Base-by-base conservation (phyloP, 306 rosid species). In the Cucumis melo region DNA sequence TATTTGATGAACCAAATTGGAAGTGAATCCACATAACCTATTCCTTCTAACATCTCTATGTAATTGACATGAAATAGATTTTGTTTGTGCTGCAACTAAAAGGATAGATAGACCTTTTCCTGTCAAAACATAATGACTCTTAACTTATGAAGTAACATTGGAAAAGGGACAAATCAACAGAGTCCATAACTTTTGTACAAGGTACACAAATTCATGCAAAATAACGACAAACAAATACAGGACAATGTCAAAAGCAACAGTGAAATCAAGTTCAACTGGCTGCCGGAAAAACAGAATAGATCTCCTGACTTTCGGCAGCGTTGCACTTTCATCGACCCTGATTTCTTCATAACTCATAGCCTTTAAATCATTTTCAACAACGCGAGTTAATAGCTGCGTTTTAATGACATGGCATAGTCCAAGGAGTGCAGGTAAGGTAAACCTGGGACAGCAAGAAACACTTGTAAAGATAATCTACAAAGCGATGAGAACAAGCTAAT, bases 101-200 rank as follows among this genome's bases (percentile, higher is more conserved):
- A 46, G 44, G 41, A 44, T 23, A n/a, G 74, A 65, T 66, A 27
- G 48, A 20, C 10, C 27, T 42, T 42, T 8, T 41, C 34, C 54
- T 41, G 54, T 20, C 10, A 44, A 68, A 42, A 44, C 38, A 15
- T 6, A 59, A 42, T 19, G 36, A 60, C 42, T 14, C 12, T 46
- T 56, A 24, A 41, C 54, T 66, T 70, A 46, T 44, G 19, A 55
- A 79, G 29, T n/a, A 27, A 59, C 10, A 53, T n/a, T 19, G 17
- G 63, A 83, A 48, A 21, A 23, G 60, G 57, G 81, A 53, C 41
- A 39, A 75, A 74, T n/a, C 78, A 38, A 67, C 36, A 55, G 59
- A 23, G 61, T 48, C 17, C 46, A 51, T 12, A 56, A 56, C 78
- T 34, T 50, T 74, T 78, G 42, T 76, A 68, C 81, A 76, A 10